phyloP scores from a whole-genome alignment of 495 filamentous ascomycete species.

The Acidiella bohemica region DNA sequence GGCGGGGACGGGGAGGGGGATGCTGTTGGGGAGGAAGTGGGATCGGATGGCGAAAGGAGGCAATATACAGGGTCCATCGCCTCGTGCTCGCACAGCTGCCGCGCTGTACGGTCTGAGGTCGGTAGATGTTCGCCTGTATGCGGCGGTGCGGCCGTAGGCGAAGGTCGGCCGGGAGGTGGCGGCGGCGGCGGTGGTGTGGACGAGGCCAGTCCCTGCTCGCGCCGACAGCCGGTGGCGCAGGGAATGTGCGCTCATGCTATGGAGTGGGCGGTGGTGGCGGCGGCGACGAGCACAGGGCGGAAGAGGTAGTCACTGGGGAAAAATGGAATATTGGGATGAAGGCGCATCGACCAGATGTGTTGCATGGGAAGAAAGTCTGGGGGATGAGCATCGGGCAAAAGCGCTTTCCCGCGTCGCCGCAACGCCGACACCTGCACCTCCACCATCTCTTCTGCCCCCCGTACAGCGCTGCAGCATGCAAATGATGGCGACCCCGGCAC shows the following conservation, averaged over 20 bases:
- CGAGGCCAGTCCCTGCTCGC: slow-evolving; percentile 20
- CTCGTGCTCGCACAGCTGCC: slow-evolving; percentile 12
- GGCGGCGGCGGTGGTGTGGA: slow-evolving; percentile 9
- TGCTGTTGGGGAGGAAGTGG: slow-evolving; percentile 20
- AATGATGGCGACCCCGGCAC: slow-evolving; percentile 1
- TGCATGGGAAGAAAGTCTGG: no score
- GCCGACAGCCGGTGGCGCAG: slow-evolving; percentile 19
- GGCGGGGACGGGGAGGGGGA: slow-evolving; percentile 15
- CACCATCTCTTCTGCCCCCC: background rate
- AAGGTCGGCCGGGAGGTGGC: slow-evolving; percentile 14
- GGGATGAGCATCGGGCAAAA: no score
- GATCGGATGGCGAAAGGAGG: slow-evolving; percentile 20
- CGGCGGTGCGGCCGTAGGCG: slow-evolving; percentile 39
- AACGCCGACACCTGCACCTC: background rate
- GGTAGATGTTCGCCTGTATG: slow-evolving; percentile 44
- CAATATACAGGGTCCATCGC: slow-evolving; percentile 2
- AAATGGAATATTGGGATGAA: no score
- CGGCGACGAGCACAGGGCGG: no score
- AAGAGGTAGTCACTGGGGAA: no score
- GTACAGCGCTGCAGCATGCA: background rate
- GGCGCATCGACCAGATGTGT: no score
- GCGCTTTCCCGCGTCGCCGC: no score
- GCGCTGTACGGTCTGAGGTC: slow-evolving; percentile 19
- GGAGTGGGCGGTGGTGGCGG: background rate
- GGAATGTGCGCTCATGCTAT: slow-evolving; percentile 25